Conservation (phyloP, 208 protist genomes). For the Trypanosoma vivax region DNA sequence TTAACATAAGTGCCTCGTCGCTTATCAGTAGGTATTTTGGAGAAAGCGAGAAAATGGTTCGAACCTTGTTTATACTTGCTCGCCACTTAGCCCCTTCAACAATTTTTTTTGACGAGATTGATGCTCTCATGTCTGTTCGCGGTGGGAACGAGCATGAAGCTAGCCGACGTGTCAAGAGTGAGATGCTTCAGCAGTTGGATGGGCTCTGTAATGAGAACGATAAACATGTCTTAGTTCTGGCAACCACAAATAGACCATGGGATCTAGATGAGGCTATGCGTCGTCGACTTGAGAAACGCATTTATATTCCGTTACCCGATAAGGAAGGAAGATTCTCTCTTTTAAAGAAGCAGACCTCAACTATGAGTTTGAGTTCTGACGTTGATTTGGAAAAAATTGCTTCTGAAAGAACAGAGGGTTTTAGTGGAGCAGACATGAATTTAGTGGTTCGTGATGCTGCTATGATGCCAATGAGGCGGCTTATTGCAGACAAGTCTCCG, state of each 20-base stretch:
- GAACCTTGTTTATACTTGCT: conserved; percentile 87
- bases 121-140: conserved; percentile 52
- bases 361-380: conserved; percentile 11
- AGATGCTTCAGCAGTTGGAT: conserved; percentile 93
- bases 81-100: conserved; percentile 82
- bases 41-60: conserved; percentile 90
- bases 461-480: conserved; percentile 65
- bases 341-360: conserved; percentile 21
- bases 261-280: conserved; percentile 93
- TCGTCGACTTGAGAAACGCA: conserved; percentile 84
- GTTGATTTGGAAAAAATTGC: conserved; percentile 41
- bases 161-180: conserved; percentile 90
- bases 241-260: conserved; percentile 87
- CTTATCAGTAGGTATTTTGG: conserved; percentile 88
- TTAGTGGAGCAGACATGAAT: conserved; percentile 76
- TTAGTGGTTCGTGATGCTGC: conserved; percentile 82
- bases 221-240: conserved; percentile 43
- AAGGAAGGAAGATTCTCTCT: conserved; percentile 18
- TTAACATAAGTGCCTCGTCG: conserved; percentile 87
- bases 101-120: conserved; percentile 94
- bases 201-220: conserved; percentile 29
- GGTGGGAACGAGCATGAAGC: conserved; percentile 73
- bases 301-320: conserved; percentile 93
- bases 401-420: conserved; percentile 39
- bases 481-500: conserved; percentile 35